Evolutionary conservation across 495 filamentous ascomycete genomes (phyloP).

Genomic region (Geoglossum glabrum): DNA sequence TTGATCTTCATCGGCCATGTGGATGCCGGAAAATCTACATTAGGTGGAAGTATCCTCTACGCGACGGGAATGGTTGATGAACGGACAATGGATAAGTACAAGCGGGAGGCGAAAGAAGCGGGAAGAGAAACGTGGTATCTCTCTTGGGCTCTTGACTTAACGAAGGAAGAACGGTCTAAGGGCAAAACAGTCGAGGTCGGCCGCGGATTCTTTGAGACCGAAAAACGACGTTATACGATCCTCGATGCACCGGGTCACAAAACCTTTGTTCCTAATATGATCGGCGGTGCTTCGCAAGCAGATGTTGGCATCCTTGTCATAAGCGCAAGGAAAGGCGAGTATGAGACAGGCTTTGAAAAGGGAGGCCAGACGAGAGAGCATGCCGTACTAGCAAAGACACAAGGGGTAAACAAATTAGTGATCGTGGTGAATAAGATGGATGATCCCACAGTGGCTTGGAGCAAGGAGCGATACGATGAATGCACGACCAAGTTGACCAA

Average conservation of each 20-base stretch:
- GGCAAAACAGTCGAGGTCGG: conserved; percentile 98
- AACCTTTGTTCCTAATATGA: conserved; percentile 91
- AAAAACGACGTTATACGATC: conserved; percentile 72
- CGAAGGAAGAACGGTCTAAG: conserved; percentile 87
- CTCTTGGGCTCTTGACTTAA: conserved; percentile 93
- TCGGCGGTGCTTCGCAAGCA: conserved; percentile 87
- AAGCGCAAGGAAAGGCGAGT: conserved; percentile 92
- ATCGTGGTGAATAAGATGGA: conserved; percentile 99
- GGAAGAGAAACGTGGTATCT: conserved; percentile 98
- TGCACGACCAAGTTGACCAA: conserved; percentile 72
- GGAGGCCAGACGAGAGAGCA: conserved; percentile 96
- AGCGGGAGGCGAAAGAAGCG: conserved; percentile 83
- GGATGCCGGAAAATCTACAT: conserved; percentile 89
- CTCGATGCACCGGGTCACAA: conserved; percentile 95
- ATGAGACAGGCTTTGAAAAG: conserved; percentile 99
- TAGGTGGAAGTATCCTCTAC: conserved; percentile 82
- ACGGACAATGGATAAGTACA: conserved; percentile 94
- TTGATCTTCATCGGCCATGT: conserved; percentile 97
- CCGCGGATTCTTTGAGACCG: conserved; percentile 88
- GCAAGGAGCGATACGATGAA: conserved; percentile 73
- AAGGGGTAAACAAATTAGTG: conserved; percentile 85
- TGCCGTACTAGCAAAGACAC: conserved; percentile 92
- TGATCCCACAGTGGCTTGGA: conserved; percentile 89
- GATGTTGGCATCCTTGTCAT: conserved; percentile 94
- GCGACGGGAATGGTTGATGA: conserved; percentile 97